Evolutionary conservation across 1,139 yeast genomes (phyloP).

Genomic region (Hemisphaericaspora lyxosophila): DNA sequence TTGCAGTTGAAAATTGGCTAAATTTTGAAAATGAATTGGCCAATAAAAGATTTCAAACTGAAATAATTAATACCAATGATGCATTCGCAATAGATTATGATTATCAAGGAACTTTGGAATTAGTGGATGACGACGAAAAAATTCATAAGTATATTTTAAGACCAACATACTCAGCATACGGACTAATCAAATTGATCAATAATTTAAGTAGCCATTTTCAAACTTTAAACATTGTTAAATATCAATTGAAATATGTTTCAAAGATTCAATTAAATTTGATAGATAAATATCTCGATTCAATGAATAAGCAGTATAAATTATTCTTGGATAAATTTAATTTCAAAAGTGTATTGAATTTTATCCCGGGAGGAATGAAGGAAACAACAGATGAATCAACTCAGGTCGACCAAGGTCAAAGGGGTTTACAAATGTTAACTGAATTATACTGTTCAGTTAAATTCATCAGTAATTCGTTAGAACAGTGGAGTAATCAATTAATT

Average conservation of each 20-base stretch:
- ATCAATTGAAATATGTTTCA: constrained; percentile 67
- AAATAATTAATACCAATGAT: constrained; percentile 51
- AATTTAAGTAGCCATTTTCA: constrained; percentile 65
- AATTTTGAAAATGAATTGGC: constrained; percentile 61
- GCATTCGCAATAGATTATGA: constrained; percentile 67
- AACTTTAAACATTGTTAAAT: constrained; percentile 56
- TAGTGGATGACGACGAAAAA: constrained; percentile 18
- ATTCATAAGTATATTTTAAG: constrained; percentile 27
- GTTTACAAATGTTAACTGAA: constrained; percentile 57
- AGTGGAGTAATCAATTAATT: constrained; percentile 65
- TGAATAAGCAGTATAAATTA: constrained; percentile 47
- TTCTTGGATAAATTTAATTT: constrained; percentile 45
- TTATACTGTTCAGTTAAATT: constrained; percentile 61
- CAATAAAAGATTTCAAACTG: constrained; percentile 51
- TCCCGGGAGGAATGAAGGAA: constrained; percentile 34
- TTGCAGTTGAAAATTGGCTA: constrained; percentile 56
- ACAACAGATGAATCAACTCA: constrained; percentile 8
- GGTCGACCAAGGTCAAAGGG: constrained; percentile 25
- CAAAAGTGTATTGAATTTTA: constrained; percentile 35
- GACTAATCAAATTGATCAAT: constrained; percentile 61
- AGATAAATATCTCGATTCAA: constrained; percentile 55
- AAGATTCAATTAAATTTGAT: constrained; percentile 67
- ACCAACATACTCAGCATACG: constrained; percentile 69
- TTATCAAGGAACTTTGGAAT: constrained; percentile 43
- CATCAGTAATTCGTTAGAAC: constrained; percentile 50